phyloP scores from a whole-genome alignment of 2,329 filamentous ascomycete species.

The Diplodia corticola region DNA sequence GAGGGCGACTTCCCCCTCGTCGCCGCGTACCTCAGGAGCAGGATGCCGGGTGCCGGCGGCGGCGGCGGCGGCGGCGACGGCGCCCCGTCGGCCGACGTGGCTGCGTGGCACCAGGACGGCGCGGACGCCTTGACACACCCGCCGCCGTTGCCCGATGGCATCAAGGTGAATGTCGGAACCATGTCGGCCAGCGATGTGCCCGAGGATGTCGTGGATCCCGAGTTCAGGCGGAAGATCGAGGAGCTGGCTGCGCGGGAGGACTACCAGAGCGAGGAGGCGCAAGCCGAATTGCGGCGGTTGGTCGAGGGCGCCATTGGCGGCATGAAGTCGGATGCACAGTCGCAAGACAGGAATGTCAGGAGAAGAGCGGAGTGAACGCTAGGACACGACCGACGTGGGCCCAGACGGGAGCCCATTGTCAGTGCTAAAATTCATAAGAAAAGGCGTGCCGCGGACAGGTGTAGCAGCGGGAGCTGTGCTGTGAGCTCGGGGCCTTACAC shows the following conservation, averaged over 20 bases:
- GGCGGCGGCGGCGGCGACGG: slow-evolving; percentile 31
- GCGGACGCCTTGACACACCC: slow-evolving; percentile 42
- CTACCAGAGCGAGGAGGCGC: slow-evolving; percentile 77
- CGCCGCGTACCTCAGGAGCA: slow-evolving; percentile 63
- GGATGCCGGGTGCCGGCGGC: slow-evolving; percentile 32
- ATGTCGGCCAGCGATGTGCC: slow-evolving; percentile 58
- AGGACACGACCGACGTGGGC: too few relatives aligned
- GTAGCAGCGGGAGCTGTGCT: background rate
- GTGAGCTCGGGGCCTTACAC: background rate
- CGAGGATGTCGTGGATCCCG: slow-evolving; percentile 66
- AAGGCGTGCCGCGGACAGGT: background rate
- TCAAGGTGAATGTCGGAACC: slow-evolving; percentile 75
- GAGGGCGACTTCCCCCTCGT: slow-evolving; percentile 79
- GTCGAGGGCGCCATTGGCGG: slow-evolving; percentile 78
- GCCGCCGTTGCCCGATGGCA: slow-evolving; percentile 70
- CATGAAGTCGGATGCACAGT: slow-evolving; percentile 45
- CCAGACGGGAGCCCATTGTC: too few relatives aligned
- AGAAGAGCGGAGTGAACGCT: slow-evolving; percentile 18
- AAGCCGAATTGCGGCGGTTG: slow-evolving; percentile 74
- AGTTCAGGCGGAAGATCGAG: slow-evolving; percentile 83
- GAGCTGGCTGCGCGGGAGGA: slow-evolving; percentile 81
- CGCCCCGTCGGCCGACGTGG: background rate
- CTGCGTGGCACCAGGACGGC: slow-evolving; percentile 28
- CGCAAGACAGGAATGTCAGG: slow-evolving; percentile 19
- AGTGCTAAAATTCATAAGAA: background rate